phyloP scores from a whole-genome alignment of 768 basidiomycete genomes.

The Termitomyces sp. region DNA sequence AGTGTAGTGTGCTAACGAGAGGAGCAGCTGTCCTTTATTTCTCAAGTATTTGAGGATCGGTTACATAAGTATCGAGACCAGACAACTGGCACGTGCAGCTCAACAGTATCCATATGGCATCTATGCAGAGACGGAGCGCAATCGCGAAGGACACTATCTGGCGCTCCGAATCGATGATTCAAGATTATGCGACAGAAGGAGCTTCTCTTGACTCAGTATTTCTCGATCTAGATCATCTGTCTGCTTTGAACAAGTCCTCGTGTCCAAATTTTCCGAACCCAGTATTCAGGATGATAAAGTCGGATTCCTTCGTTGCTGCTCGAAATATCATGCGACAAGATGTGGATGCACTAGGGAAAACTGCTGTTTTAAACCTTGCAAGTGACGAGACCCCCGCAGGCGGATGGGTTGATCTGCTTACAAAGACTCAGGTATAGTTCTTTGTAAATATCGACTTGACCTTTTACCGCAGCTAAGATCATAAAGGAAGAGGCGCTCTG shows the following conservation, averaged over 20 bases:
- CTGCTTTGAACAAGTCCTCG: constrained; percentile 14
- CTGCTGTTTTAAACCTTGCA: constrained; percentile 33
- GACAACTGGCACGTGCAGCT: too few relatives aligned
- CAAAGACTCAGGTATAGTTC: constrained; percentile 24
- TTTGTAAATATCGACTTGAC: not conserved
- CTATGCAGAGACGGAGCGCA: not conserved
- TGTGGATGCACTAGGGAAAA: constrained; percentile 20
- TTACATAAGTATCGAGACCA: too few relatives aligned
- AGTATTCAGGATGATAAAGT: constrained; percentile 24
- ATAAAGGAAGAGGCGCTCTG: constrained; percentile 41
- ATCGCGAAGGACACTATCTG: constrained; percentile 24
- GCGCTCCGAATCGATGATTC: constrained; percentile 19
- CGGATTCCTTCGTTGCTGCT: constrained; percentile 32
- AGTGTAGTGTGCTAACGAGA: too few relatives aligned
- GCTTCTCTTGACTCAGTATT: constrained; percentile 26
- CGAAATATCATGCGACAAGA: constrained; percentile 22
- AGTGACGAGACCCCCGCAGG: constrained; percentile 28
- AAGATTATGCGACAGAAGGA: constrained; percentile 21
- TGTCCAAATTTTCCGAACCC: constrained; percentile 12
- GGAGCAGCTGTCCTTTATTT: too few relatives aligned
- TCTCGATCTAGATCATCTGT: constrained; percentile 18
- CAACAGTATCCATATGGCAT: not conserved
- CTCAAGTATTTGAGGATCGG: too few relatives aligned
- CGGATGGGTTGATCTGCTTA: constrained; percentile 23
- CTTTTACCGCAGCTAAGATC: not conserved